These are phyloP conservation scores for Apophysomyces trapeziformis DNA, from an alignment of 371 early-diverging fungal genomes.

Conservation along the genomic window DNA sequence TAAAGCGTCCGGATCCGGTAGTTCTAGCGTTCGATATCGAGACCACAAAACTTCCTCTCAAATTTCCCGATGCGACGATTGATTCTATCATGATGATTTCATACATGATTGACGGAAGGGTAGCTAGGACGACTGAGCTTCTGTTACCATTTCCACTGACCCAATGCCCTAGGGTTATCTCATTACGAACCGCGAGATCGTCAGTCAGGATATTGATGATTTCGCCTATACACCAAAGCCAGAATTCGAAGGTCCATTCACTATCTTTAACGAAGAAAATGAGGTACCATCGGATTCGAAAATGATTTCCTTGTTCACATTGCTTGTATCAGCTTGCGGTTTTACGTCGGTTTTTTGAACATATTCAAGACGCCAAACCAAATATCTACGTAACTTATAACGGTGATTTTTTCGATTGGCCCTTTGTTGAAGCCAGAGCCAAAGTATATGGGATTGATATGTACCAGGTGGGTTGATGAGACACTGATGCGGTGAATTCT, in stretches of 20 bases:
- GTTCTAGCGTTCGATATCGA: constrained; percentile 99
- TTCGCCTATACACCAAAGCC: constrained; percentile 99
- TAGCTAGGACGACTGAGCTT: constrained; percentile 25
- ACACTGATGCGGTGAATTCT: too few relatives aligned
- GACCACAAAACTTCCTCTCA: constrained; percentile 98
- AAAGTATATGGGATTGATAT: constrained; percentile 82
- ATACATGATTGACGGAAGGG: constrained; percentile 97
- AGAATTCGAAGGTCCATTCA: constrained; percentile 96
- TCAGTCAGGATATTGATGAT: constrained; percentile 95
- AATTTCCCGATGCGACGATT: constrained; percentile 95
- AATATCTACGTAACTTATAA: constrained; percentile 98
- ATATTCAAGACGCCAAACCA: constrained; percentile 89
- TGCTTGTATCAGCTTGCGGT: constrained; percentile 55
- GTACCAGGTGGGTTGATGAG: constrained; percentile 47
- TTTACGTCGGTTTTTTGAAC: constrained; percentile 91
- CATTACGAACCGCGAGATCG: constrained; percentile 97
- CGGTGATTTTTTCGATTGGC: constrained; percentile 99
- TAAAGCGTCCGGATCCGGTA: constrained; percentile 96
- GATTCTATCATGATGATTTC: constrained; percentile 99
- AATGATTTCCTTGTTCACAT: not conserved
- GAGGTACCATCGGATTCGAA: constrained; percentile 60
- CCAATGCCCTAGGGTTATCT: constrained; percentile 79
- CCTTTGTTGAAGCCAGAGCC: constrained; percentile 95
- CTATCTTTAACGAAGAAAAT: constrained; percentile 93
- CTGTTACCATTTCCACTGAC: constrained; percentile 16